Evolutionary conservation across 805 yeast species (phyloP), one percentile per base, ranked within the genome.

Genomic region (Lachancea thermotolerans): DNA sequence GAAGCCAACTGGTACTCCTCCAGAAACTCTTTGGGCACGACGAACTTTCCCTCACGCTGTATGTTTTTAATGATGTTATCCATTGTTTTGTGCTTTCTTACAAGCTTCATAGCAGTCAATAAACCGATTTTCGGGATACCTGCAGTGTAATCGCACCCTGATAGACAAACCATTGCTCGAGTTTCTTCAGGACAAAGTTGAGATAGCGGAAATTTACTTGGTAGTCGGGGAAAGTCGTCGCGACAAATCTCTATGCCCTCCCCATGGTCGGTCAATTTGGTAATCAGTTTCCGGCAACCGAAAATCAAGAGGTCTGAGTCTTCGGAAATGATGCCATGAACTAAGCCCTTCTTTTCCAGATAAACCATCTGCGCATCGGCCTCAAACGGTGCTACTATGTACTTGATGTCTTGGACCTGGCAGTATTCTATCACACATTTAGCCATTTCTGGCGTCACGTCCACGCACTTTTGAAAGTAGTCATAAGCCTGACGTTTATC

Each of bases 321-420:
- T 59, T 93, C 99, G 35, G 95, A 82, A 8, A 93, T 72, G 4
- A 93, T 85, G 0, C 91, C 98, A 49, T 88, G 83, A 5, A 88
- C 91, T 1, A 79, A 42, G 0, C 91, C 91, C 0, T 66, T 51
- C 47, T 78, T 77, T 59, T 91, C 98, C 36, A 93, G 71, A 56
- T 81, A 88, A 9, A 90, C 98, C 84, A 93, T 78, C 63, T 93
- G 99, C 1, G 99, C 84, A 62, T 93, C 99, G 0, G 99, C 99
- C 66, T 93, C 99, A 60, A 88, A 93, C 0, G 99, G 99, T 0
- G 99, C 98, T 8, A 93, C 99, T 7, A 93, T 77, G 56, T 77
- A 91, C 48, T 72, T 75, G 40, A 93, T 78, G 1, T 66, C 64
- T 38, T 74, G 69, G 11, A 61, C 52, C 52, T 79, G 80, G 50